Evolutionary conservation across 306 rosid species (phyloP), one percentile per base, ranked within the genome.

Genomic region (Rubus idaeus): DNA sequence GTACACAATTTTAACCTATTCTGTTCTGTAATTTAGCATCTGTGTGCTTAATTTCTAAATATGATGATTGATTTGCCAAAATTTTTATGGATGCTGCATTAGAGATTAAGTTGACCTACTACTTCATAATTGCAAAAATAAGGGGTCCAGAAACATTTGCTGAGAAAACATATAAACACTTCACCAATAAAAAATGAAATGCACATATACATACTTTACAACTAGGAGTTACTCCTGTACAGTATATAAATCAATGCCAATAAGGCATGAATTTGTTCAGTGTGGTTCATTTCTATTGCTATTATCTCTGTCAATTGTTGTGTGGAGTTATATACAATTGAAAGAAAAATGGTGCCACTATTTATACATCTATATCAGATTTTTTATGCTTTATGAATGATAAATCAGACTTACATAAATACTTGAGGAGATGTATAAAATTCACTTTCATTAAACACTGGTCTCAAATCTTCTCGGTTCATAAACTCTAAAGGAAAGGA

Each of bases 371-470:
- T 23, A 37, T 30, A 37, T 69, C 37, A 17, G 35, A 74, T 30
- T 47, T 55, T 40, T 9, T 10, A n/a, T 76, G 14, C 13, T 58
- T 64, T 39, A 11, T 35, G 17, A 26, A 61, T 12, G 35, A 35
- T 61, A 20, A 2, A 20, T 5, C 11, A 41, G 14, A 51, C 49
- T 66, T 57, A 85, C 74, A 41, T 87, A 56, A 80, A 86, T 53
- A 86, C 89, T 75, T 86, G 85, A 66, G 87, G 82, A 57, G 87
- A 73, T 41, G 86, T 82, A 78, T 86, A 86, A 50, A 86, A 86
- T 68, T 86, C 84, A 68, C 81, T 83, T 78, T 86, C 87, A 58
- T 70, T 86, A 79, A 86, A 86, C 3, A 69, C 65, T 21, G 89
- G 89, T 39, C 89, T 83, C 50, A 86, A 71, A 77, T 86, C 87